Conservation (phyloP, 371 early-diverging fungal species). For the Mucor irregularis region DNA sequence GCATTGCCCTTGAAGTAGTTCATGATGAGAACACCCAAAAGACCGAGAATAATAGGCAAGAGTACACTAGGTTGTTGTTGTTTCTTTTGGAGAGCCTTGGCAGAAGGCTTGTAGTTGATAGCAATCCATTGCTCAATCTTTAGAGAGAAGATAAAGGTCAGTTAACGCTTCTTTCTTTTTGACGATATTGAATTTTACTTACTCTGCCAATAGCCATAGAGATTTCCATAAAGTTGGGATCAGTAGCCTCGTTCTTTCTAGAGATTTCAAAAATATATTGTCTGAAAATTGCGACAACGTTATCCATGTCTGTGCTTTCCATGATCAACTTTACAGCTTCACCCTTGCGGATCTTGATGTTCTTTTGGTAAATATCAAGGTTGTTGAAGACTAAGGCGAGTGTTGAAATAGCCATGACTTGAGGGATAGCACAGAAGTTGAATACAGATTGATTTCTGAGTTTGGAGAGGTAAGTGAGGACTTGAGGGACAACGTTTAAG, state of each 20-base stretch:
- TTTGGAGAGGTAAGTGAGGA: constrained; percentile 79
- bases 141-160: neutral
- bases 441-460: constrained; percentile 82
- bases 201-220: constrained; percentile 60
- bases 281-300: constrained; percentile 67
- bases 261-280: constrained; percentile 65
- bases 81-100: constrained; percentile 10
- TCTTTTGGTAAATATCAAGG: constrained; percentile 70
- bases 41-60: constrained; percentile 34
- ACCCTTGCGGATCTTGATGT: constrained; percentile 95
- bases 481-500: constrained; percentile 81
- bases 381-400: constrained; percentile 87
- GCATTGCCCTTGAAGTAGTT: constrained; percentile 13
- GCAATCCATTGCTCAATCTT: constrained; percentile 54
- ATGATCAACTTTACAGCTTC: constrained; percentile 83
- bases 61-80: constrained; percentile 8
- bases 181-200: neutral
- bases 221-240: constrained; percentile 74
- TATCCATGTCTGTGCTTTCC: constrained; percentile 55
- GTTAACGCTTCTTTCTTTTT: neutral
- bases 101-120: constrained; percentile 19
- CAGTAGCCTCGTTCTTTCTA: constrained; percentile 63
- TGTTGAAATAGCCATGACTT: constrained; percentile 98
- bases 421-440: constrained; percentile 96
- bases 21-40: constrained; percentile 28